phyloP scores from a whole-genome alignment of 768 basidiomycete species.

The Russula sp. region DNA sequence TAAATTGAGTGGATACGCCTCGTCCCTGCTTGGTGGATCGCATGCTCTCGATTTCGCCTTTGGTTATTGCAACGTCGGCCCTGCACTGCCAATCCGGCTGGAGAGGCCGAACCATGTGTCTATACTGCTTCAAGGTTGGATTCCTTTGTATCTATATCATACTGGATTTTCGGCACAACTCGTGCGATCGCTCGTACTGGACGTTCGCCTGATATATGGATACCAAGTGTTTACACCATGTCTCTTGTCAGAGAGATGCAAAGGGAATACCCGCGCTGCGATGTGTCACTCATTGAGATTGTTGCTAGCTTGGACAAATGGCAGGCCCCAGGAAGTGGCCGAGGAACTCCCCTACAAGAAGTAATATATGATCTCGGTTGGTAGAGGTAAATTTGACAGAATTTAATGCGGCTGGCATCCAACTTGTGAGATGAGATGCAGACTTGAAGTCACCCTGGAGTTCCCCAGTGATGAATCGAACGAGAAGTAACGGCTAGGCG shows the following conservation, averaged over 20 bases:
- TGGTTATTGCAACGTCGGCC: not conserved
- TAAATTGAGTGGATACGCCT: slow-evolving; percentile 8
- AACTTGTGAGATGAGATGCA: not conserved
- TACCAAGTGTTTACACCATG: not conserved
- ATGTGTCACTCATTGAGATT: not conserved
- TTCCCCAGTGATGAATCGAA: not conserved
- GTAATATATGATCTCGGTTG: not conserved
- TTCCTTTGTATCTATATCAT: slow-evolving; percentile 12
- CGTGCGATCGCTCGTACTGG: not conserved
- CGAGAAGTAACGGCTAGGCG: not conserved
- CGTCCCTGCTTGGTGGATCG: slow-evolving; percentile 1
- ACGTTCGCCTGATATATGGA: not conserved
- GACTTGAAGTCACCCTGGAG: not conserved
- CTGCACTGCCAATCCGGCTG: not conserved
- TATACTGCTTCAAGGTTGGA: slow-evolving; percentile 1
- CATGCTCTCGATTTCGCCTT: not conserved
- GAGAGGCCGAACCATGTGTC: not conserved
- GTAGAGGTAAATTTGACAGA: not conserved
- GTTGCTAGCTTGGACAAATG: not conserved
- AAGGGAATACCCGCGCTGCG: not conserved
- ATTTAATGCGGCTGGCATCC: not conserved
- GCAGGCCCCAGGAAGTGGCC: not conserved
- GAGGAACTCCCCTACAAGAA: not conserved
- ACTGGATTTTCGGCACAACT: slow-evolving; percentile 3
- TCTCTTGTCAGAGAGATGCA: not conserved